A percentile compares a stretch with the other conserved stretches of the same genome.
Conservation (phyloP, 225 moss, liverwort and hornwort species). For the Lunularia cruciata region DNA sequence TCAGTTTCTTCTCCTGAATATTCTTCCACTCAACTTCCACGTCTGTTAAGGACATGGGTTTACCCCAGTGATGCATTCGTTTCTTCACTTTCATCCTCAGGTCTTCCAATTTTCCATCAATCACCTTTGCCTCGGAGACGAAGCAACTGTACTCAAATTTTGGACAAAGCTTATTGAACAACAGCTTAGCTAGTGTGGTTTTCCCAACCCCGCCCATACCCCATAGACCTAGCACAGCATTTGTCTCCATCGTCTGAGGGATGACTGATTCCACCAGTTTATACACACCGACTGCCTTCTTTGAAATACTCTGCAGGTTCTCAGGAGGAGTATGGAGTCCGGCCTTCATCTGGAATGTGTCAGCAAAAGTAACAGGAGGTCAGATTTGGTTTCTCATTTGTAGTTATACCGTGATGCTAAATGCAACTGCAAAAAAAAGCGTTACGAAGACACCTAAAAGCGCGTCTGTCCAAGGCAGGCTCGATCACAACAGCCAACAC, state of each 20-base stretch:
- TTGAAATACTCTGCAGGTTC: conserved; percentile 3
- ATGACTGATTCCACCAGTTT: conserved; percentile 7
- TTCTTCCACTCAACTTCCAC: conserved; percentile 15
- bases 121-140: conserved; percentile 3
- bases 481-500: background rate
- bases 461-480: background rate
- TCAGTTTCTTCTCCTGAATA: conserved; percentile 4
- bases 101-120: background rate
- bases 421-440: too few relatives aligned
- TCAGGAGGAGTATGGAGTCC: background rate
- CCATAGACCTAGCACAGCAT: conserved; percentile 6
- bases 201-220: conserved; percentile 28
- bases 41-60: background rate
- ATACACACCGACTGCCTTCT: conserved; percentile 8
- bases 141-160: conserved; percentile 30
- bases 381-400: background rate
- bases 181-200: conserved; percentile 22
- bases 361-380: background rate
- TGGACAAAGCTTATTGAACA: conserved; percentile 21
- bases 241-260: conserved; percentile 3
- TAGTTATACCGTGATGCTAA: too few relatives aligned
- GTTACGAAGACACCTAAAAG: too few relatives aligned
- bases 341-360: background rate
- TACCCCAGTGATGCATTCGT: conserved; percentile 10
- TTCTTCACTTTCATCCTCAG: background rate